phyloP scores from a whole-genome alignment of 1,284 basidiomycete species.

The Tremellales sp. region DNA sequence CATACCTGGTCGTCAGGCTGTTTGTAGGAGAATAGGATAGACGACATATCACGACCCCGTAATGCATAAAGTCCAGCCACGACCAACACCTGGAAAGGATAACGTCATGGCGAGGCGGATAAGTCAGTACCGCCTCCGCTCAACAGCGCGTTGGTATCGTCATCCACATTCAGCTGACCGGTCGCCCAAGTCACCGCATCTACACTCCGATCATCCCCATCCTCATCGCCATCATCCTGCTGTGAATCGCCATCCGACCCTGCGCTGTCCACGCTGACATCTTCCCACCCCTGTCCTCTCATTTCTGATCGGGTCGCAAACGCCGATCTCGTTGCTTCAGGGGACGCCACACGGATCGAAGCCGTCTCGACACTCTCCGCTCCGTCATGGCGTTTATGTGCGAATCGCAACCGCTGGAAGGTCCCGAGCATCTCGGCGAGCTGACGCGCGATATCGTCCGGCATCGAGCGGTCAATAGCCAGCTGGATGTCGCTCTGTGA shows the following conservation, averaged over 20 bases:
- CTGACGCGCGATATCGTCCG: not conserved
- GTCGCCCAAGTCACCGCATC: not conserved
- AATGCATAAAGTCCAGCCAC: too few relatives aligned
- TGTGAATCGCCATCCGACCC: not conserved
- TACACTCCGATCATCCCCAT: not conserved
- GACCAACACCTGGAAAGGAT: too few relatives aligned
- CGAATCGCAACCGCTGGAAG: not conserved
- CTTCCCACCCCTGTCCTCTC: not conserved
- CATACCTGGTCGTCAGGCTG: constrained; percentile 71
- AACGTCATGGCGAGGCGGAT: too few relatives aligned
- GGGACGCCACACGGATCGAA: not conserved
- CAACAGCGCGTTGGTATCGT: not conserved
- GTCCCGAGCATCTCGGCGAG: not conserved
- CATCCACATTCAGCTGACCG: not conserved
- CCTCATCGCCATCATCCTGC: not conserved
- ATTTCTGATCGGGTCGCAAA: not conserved
- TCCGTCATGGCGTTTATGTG: too few relatives aligned
- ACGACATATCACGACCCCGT: not conserved
- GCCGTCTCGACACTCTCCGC: not conserved
- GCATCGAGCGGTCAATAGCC: not conserved
- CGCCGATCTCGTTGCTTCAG: not conserved
- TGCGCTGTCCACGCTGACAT: not conserved
- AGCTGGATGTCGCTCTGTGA: not conserved
- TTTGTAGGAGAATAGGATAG: constrained; percentile 70
- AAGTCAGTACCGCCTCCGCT: not conserved